Conservation (phyloP, 495 filamentous ascomycete genomes). For the Beverwykella pulmonaria region DNA sequence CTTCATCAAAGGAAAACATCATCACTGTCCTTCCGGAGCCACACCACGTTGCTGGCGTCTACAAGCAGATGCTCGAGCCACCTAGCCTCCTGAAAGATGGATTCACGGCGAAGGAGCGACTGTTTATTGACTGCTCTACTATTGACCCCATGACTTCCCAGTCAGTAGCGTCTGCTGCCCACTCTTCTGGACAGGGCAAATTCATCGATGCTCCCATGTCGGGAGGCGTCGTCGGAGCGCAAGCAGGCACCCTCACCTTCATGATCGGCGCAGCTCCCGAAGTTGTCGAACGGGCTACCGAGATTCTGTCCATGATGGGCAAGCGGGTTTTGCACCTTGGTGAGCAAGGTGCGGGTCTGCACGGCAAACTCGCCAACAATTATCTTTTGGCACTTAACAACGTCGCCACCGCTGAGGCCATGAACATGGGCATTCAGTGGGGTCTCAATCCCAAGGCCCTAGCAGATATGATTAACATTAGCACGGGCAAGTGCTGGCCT, state of each 20-base stretch:
- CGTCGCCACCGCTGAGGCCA: conserved; percentile 88
- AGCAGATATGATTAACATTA: conserved; percentile 79
- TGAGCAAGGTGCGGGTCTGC: conserved; percentile 74
- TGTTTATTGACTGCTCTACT: conserved; percentile 53
- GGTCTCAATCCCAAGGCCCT: conserved; percentile 80
- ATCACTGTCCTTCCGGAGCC: conserved; percentile 52
- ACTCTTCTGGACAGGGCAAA: conserved; percentile 38
- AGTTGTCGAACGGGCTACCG: conserved; percentile 62
- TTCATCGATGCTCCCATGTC: conserved; percentile 50
- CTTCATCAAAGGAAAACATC: conserved; percentile 37
- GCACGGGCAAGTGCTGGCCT: conserved; percentile 88
- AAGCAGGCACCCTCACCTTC: conserved; percentile 54
- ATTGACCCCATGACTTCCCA: conserved; percentile 50
- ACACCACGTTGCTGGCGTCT: conserved; percentile 47
- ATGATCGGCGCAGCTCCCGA: conserved; percentile 75
- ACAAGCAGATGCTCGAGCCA: conserved; percentile 45
- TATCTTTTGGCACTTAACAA: conserved; percentile 91
- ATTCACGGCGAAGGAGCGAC: conserved; percentile 29
- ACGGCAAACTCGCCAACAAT: conserved; percentile 90
- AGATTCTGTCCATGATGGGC: conserved; percentile 76
- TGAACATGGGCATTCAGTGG: conserved; percentile 85
- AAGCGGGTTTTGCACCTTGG: conserved; percentile 80
- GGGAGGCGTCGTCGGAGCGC: conserved; percentile 53
- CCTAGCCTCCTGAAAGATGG: conserved; percentile 46
- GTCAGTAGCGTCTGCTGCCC: conserved; percentile 37